Evolutionary conservation across 352 stramenopile genomes (phyloP), one percentile per base, ranked within the genome.

Genomic region (Phytophthora brassicae): DNA sequence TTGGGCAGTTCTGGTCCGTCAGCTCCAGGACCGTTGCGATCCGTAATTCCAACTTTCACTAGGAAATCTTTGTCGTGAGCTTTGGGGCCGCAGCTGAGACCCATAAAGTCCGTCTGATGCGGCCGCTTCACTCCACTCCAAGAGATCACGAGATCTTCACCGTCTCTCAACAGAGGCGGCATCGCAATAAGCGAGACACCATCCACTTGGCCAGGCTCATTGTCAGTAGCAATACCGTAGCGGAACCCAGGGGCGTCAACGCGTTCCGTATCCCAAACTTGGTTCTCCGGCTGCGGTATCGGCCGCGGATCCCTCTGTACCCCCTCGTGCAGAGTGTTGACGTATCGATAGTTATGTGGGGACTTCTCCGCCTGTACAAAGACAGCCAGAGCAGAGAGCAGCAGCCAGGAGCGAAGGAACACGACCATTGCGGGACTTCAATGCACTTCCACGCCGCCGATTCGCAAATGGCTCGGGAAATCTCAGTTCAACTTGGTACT

Each of bases 71-170:
- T 61, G 28, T 74, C 50, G 45, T 81, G 65, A 9, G 51, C 42
- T 23, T 75, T 87, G 6, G 77, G 72, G 4, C 85, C 85, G 52
- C 85, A 94, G 53, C 75, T 90, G 55, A 94, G 64, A 14, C 64
- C 79, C 26, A 94, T 23, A 57, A 88, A 88, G 63, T 94, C 85
- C 44, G 74, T 76, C 8, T 63, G 55, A 56, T 90, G 75, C 16
- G 79, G 71, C 38, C 63, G 36, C 24, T 66, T 51, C 17, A 90
- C 72, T 28, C 75, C 74, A 12, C 54, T 66, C 83, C 83, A 94
- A 20, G 68, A 78, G 23, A 94, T 68, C 23, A 94, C 80, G 33
- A 94, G 69, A 50, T 94, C 85, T 51, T 86, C 77, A 4, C 83
- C 85, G 44, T 90, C 74, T 14, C 64, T 68, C 17, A 94, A 26